Evolutionary conservation across 768 basidiomycete species (phyloP), one percentile per base, ranked within the genome.

Genomic region (Strobilomyces echinocephalus): DNA sequence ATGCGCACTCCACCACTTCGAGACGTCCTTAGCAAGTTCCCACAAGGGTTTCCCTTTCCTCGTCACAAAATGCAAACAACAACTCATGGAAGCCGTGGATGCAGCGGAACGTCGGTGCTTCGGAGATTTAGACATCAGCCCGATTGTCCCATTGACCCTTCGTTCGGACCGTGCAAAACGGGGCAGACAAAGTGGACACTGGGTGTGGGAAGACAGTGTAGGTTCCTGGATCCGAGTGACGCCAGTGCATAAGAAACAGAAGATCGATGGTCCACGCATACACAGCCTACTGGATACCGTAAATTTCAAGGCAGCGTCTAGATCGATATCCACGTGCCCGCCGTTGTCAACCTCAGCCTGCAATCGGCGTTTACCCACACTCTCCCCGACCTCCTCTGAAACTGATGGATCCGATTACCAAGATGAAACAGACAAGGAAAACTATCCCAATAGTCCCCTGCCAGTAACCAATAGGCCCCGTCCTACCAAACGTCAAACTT

Each of bases 41-140:
- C 62, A 65, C 50, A 63, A 63, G 46, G 62, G 51, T 38, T 49
- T 49, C 42, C 57, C 59, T 41, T 40, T 58, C 12, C 63, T 67
- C 38, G 56, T 75, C 43, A 66, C 68, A 49, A 57, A 59, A 30
- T 73, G 75, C 56, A 73, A 74, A n/a, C 63, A 62, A 30, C 60
- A 71, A 45, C 61, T 82, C 16, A 75, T 82, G 49, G 72, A 73
- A 33, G 60, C 64, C 15, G 74, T 80, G 16, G 82, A 82, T 26
- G 72, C 72, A n/a, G 80, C 80, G 11, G 82, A 84, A 63, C 60
- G 66, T 35, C 70, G 73, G 39, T 80, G 76, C 53, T 79, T 77
- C 35, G 75, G 74, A 20, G 50, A 47, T 41, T 21, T 40, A 16
- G 44, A 49, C 40, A 54, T 42, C 42, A 62, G 63, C 44, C 64